Base-by-base conservation (phyloP, 495 filamentous ascomycete genomes). In the Hypoxylon trugodes region DNA sequence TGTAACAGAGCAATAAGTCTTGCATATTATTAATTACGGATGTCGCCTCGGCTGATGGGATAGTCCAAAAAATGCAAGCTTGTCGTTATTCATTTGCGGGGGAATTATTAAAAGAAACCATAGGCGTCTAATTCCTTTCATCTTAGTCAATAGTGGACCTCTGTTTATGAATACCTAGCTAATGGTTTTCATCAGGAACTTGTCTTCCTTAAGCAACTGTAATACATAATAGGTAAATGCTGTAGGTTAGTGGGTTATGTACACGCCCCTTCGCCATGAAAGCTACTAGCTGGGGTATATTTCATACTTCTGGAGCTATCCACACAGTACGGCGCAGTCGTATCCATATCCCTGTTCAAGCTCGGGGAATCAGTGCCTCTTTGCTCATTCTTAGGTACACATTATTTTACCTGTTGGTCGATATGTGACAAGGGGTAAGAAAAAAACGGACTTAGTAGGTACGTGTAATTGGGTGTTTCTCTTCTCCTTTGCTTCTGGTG, bases 21-120 rank as follows among this genome's bases (percentile, higher is more conserved):
- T 61, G 32, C 58, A 53, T 61, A 53, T 54, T 53, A 30, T 32
- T 61, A 51, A 54, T 61, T 40, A 32, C 48, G 58, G 58, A 61
- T 53, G 58, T 54, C 58, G 48, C 45, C 48, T 54, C 48, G 46
- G 41, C 48, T 61, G 57, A 22, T 25, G 25, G 36, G 38, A 51
- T 41, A 21, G 46, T 15, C 38, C 18, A 43, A 46, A n/a, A 45
- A 19, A 19, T 15, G 22, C 37, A 32, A 35, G n/a, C 47, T 36
- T 35, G 28, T 52, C 28, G 47, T 45, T 13, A 25, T 16, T 36
- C 24, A 38, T 24, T 38, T 8, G 43, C 13, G 47, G 53, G 40
- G 40, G 15, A 42, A 30, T 16, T 43, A 16, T 50, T 13, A 36
- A 59, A 25, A 36, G 24, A 51, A 16, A 13, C n/a, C n/a, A n/a